Conservation (phyloP, 768 basidiomycete species). For the Pholiota conissans region DNA sequence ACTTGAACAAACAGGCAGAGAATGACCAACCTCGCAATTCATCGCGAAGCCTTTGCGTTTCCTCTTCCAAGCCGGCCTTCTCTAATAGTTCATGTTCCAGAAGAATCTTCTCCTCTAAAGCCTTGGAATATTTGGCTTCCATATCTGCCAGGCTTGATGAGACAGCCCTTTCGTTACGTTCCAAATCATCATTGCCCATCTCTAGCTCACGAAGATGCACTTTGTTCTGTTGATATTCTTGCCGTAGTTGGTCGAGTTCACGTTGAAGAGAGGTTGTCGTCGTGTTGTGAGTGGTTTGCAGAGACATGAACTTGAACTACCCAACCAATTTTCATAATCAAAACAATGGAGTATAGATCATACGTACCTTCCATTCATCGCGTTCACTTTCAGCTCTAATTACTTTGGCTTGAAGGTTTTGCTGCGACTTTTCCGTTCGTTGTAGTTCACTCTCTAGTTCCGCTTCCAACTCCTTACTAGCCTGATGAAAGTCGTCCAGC, state of each 20-base stretch:
- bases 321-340: slow-evolving; percentile 10
- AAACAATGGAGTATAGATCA: slow-evolving; percentile 1
- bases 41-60: slow-evolving; percentile 87
- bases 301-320: slow-evolving; percentile 81
- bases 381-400: slow-evolving; percentile 70
- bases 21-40: slow-evolving; percentile 76
- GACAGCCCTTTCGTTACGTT: slow-evolving; percentile 89
- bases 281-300: slow-evolving; percentile 89
- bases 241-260: slow-evolving; percentile 81
- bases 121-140: slow-evolving; percentile 86
- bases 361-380: slow-evolving; percentile 90
- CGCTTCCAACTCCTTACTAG: slow-evolving; percentile 89
- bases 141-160: slow-evolving; percentile 80
- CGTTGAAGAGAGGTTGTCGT: slow-evolving; percentile 90
- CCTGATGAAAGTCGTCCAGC: slow-evolving; percentile 84
- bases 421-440: slow-evolving; percentile 81
- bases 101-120: slow-evolving; percentile 95
- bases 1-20: not conserved
- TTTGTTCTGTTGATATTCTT: slow-evolving; percentile 70
- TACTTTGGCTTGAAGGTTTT: slow-evolving; percentile 74
- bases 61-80: slow-evolving; percentile 89
- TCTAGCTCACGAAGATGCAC: slow-evolving; percentile 85
- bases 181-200: slow-evolving; percentile 97
- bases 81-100: slow-evolving; percentile 93
- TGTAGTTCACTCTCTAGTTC: slow-evolving; percentile 92